These are phyloP conservation scores for Blastobotrys buckinghamii DNA, from an alignment of 1,139 yeast species.

Conservation along the genomic window DNA sequence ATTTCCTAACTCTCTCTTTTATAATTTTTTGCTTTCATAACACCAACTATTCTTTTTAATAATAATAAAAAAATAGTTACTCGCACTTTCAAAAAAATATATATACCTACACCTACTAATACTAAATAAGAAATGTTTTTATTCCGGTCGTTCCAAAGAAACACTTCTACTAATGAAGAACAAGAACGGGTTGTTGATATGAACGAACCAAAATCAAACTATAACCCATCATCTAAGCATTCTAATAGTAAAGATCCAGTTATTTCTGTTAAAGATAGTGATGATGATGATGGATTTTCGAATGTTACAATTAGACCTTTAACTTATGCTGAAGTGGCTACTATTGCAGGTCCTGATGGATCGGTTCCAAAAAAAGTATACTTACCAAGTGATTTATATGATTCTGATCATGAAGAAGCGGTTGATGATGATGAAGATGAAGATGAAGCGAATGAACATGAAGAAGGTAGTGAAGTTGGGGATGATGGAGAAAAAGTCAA, in stretches of 20 bases:
- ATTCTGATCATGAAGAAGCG: slow-evolving; percentile 7
- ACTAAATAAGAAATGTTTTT: slow-evolving; percentile 10
- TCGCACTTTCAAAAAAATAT: too few relatives aligned
- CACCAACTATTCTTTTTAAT: neutral
- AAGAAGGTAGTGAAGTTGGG: neutral
- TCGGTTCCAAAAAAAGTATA: slow-evolving; percentile 7
- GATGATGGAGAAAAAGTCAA: neutral
- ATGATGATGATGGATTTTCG: slow-evolving; percentile 35
- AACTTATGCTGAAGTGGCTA: slow-evolving; percentile 50
- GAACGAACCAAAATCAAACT: slow-evolving; percentile 1
- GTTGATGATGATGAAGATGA: neutral
- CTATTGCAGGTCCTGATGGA: slow-evolving; percentile 22
- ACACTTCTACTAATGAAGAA: neutral
- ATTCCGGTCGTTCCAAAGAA: slow-evolving; percentile 13
- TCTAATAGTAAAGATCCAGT: slow-evolving; percentile 1
- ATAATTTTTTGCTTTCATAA: neutral
- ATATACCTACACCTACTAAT: too few relatives aligned
- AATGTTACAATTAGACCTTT: slow-evolving; percentile 41
- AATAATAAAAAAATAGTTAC: neutral
- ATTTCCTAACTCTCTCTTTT: neutral
- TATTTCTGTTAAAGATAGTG: slow-evolving; percentile 9
- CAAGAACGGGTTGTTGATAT: slow-evolving; percentile 8
- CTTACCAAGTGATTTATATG: slow-evolving; percentile 4
- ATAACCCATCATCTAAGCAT: neutral
- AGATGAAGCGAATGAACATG: neutral